Evolutionary conservation across 306 rosid species (phyloP), one percentile per base, ranked within the genome.

Genomic region (Ochetophila trinervis): DNA sequence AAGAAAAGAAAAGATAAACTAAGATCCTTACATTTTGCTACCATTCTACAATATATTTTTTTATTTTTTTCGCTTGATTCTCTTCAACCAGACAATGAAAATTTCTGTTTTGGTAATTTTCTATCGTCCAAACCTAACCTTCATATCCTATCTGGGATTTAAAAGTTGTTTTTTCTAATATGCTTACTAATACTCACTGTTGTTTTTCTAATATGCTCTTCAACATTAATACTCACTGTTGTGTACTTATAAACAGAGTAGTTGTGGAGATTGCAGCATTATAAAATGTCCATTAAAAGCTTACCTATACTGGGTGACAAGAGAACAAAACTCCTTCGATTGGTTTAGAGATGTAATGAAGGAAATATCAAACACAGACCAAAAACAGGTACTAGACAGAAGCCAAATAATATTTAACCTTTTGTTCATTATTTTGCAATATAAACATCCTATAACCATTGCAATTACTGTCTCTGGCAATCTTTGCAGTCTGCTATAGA

Each of bases 311-410:
- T 91, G 97, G 97, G 77, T 85, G 61, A 88, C 97, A 67, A 85
- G 90, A 71, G 97, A 91, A 60, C 95, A 87, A 76, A 83, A 86
- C 82, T 88, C 97, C 59, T 88, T 91, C 76, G 96, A 85, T 47
- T 91, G 97, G 97, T 91, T 88, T 70, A 75, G 92, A 85, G 96
- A 88, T 76, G 69, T 68, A 75, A 81, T 86, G 78, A 84, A 86
- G 64, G 95, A 85, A 64, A 66, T 84, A 59, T 75, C 90, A 57
- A 62, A 53, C 47, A 76, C 95, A 50, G 72, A 74, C 70, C 76
- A 78, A 58, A 82, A 78, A 9, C 85, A 88, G 91, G 96, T 88
- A 82, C 56, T 45, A 62, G 53, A 27, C 55, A 53, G 54, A 18
- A 30, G 19, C 17, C 51, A 15, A n/a, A 16, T 17, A 42, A 21